Conservation (phyloP, 1,284 basidiomycete genomes). For the Austroboletus rostrupii region DNA sequence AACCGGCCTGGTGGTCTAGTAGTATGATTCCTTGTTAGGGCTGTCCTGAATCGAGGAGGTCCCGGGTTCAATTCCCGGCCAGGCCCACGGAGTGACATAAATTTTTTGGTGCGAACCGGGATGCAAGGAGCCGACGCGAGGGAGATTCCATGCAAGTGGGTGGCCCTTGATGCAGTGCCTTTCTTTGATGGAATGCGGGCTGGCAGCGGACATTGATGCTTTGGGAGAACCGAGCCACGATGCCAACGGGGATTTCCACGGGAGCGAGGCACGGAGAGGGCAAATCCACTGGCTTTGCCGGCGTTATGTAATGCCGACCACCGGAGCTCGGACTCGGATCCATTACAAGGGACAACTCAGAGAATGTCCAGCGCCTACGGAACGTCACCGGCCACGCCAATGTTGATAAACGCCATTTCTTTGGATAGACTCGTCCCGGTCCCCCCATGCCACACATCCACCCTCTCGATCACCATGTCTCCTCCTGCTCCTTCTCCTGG, state of each 20-base stretch:
- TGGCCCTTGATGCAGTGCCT: slow-evolving; percentile 13
- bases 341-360: neutral
- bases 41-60: slow-evolving; percentile 57
- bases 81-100: slow-evolving; percentile 43
- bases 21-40: slow-evolving; percentile 56
- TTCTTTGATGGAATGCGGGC: slow-evolving; percentile 11
- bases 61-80: slow-evolving; percentile 83
- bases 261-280: neutral
- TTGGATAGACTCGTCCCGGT: neutral
- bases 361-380: too few species aligned
- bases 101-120: too few species aligned
- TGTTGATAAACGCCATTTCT: slow-evolving; percentile 29
- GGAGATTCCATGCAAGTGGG: slow-evolving; percentile 9
- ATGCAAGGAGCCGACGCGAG: too few species aligned
- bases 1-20: slow-evolving; percentile 47
- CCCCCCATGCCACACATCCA: slow-evolving; percentile 17
- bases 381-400: slow-evolving; percentile 1
- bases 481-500: slow-evolving; percentile 21
- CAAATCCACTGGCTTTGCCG: too few species aligned
- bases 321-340: too few species aligned
- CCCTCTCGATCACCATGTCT: slow-evolving; percentile 24
- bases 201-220: neutral
- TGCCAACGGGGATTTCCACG: slow-evolving; percentile 14
- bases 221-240: neutral
- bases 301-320: too few species aligned